Evolutionary conservation across 495 filamentous ascomycete genomes (phyloP).

Genomic region (Aspergillus ellipticus): DNA sequence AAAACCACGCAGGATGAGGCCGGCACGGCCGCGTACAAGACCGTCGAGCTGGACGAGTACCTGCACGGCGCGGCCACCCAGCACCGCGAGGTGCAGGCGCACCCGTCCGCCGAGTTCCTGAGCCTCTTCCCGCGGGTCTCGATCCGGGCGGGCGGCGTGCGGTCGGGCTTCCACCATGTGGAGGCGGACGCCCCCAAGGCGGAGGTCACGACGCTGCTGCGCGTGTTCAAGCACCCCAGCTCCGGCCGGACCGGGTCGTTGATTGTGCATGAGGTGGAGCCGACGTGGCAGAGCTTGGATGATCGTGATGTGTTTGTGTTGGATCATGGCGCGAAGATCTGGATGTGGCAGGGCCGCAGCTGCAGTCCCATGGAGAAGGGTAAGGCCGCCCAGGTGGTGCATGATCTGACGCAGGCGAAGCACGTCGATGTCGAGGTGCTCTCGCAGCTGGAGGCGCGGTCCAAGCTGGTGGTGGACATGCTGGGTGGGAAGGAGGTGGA

Average conservation of each 20-base stretch:
- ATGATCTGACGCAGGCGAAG: slow-evolving; percentile 58
- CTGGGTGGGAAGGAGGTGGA: slow-evolving; percentile 48
- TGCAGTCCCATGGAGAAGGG: slow-evolving; percentile 64
- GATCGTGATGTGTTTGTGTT: slow-evolving; percentile 61
- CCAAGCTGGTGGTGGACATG: slow-evolving; percentile 48
- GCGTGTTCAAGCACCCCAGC: slow-evolving; percentile 53
- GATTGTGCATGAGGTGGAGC: slow-evolving; percentile 60
- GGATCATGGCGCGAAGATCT: slow-evolving; percentile 57
- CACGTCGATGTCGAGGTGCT: slow-evolving; percentile 60
- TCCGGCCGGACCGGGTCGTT: slow-evolving; percentile 44
- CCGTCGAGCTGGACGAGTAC: slow-evolving; percentile 63
- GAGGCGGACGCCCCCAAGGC: slow-evolving; percentile 39
- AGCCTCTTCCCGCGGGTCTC: slow-evolving; percentile 52
- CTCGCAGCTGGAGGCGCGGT: slow-evolving; percentile 52
- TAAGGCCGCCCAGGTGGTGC: slow-evolving; percentile 59
- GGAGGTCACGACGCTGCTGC: slow-evolving; percentile 47
- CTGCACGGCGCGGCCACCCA: slow-evolving; percentile 55
- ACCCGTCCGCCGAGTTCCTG: slow-evolving; percentile 54
- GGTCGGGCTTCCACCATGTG: slow-evolving; percentile 56
- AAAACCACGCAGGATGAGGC: slow-evolving; percentile 61
- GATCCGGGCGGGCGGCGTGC: slow-evolving; percentile 55
- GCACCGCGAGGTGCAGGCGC: slow-evolving; percentile 54
- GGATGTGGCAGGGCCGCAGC: slow-evolving; percentile 61
- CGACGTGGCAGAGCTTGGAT: slow-evolving; percentile 56
- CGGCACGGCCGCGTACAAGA: slow-evolving; percentile 62